Evolutionary conservation across 2,329 filamentous ascomycete genomes (phyloP), one percentile per base, ranked within the genome.

Genomic region (Intubia oerlemansii): DNA sequence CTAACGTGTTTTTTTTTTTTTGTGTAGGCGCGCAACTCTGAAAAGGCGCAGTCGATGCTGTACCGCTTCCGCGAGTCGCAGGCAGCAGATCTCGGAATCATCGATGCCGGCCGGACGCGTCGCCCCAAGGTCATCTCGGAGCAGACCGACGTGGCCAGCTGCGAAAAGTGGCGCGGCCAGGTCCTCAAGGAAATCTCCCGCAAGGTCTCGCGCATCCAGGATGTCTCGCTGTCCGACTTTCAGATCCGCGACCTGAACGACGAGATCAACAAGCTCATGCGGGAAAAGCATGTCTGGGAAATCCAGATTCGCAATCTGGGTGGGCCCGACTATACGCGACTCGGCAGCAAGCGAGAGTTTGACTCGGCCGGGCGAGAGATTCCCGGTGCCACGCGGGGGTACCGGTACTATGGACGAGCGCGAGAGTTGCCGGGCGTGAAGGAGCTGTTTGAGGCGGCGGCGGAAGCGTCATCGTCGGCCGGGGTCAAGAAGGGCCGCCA

Each of bases 31-130:
- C 85, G 85, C 47, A 93, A 95, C 53, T 85, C 80, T 25, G 85
- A 95, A 65, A 98, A 95, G 54, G 85, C 88, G 45, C 88, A 98
- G 61, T 93, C 84, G 27, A 98, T 98, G 85, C 85, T 98, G 52
- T 98, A 93, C 60, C 85, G 88, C 62, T 98, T 98, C 62, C 81
- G 88, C 51, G 88, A 91, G 46, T 79, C 85, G 43, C 88, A 95
- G 66, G 85, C 85, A 39, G 81, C 82, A 38, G 84, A 93, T 55
- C 66, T 93, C 27, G 85, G 85, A 46, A 93, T 95, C 51, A 79
- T 98, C 53, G 85, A 95, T 58, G 77, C 77, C 17, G 78, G 81
- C 34, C 79, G 84, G 36, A 76, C 81, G 7, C 79, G 84, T 9
- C 81, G 88, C 3, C 88, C 88, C 29, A 90, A 85, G 52, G 66